These are phyloP conservation scores for Tricholomella constricta DNA, from an alignment of 768 basidiomycete genomes.

Conservation along the genomic window DNA sequence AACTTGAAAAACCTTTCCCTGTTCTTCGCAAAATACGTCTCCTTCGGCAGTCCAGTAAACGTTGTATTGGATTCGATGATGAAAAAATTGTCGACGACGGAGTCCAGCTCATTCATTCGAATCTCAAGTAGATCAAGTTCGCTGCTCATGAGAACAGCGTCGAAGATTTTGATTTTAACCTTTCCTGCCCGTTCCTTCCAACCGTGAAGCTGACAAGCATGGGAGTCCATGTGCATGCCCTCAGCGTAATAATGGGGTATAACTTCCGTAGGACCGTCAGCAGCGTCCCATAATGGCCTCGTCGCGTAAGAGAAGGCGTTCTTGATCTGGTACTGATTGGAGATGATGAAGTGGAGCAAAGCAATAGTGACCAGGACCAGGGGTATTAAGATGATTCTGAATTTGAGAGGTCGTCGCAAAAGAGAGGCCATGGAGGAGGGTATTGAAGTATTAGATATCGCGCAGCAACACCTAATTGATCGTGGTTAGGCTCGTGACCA, in stretches of 20 bases:
- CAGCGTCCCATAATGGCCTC: slow-evolving; percentile 60
- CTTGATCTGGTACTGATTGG: slow-evolving; percentile 51
- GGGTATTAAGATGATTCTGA: slow-evolving; percentile 34
- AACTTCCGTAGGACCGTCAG: slow-evolving; percentile 47
- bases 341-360: slow-evolving; percentile 37
- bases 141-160: slow-evolving; percentile 63
- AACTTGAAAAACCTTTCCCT: slow-evolving; percentile 49
- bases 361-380: slow-evolving; percentile 29
- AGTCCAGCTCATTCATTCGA: slow-evolving; percentile 59
- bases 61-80: slow-evolving; percentile 64
- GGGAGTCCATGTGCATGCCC: slow-evolving; percentile 43
- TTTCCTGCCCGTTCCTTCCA: slow-evolving; percentile 44
- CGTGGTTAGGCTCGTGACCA: too few species aligned
- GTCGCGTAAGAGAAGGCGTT: slow-evolving; percentile 58
- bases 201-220: slow-evolving; percentile 54
- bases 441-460: slow-evolving; percentile 13
- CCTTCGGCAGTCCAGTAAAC: slow-evolving; percentile 61
- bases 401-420: slow-evolving; percentile 30
- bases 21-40: slow-evolving; percentile 49
- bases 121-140: slow-evolving; percentile 67
- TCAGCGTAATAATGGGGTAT: slow-evolving; percentile 60
- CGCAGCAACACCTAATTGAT: slow-evolving; percentile 22
- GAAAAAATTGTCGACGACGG: slow-evolving; percentile 59
- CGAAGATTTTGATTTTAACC: slow-evolving; percentile 46
- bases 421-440: slow-evolving; percentile 20